These are phyloP conservation scores for Chaetomium olivaceum DNA, from an alignment of 2,329 filamentous ascomycete genomes.

Conservation along the genomic window DNA sequence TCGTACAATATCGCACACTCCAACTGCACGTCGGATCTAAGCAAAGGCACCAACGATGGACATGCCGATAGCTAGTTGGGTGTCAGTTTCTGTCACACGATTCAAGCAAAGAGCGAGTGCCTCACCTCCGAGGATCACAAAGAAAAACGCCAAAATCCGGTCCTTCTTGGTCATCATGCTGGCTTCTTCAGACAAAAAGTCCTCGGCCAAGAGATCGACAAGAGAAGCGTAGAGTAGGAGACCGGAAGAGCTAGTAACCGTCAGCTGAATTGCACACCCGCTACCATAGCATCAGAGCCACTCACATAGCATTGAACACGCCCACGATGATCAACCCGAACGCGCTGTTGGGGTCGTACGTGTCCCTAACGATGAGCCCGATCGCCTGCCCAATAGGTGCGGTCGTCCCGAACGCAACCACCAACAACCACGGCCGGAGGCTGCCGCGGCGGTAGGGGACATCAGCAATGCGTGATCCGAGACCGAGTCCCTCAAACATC, in stretches of 20 bases:
- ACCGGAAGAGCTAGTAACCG: slow-evolving; percentile 53
- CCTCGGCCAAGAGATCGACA: slow-evolving; percentile 64
- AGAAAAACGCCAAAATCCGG: slow-evolving; percentile 55
- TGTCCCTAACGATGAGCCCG: slow-evolving; percentile 56
- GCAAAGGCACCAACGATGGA: slow-evolving; percentile 51
- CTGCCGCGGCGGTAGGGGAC: slow-evolving; percentile 61
- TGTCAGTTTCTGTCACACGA: slow-evolving; percentile 14
- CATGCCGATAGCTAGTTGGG: slow-evolving; percentile 45
- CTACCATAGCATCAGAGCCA: slow-evolving; percentile 7
- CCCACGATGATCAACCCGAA: slow-evolving; percentile 66
- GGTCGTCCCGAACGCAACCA: slow-evolving; percentile 63
- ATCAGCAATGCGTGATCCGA: slow-evolving; percentile 69
- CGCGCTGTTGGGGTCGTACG: slow-evolving; percentile 63
- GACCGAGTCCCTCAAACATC: slow-evolving; percentile 67
- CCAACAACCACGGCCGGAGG: slow-evolving; percentile 60
- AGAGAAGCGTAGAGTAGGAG: slow-evolving; percentile 63
- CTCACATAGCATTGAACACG: slow-evolving; percentile 64
- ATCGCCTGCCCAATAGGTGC: slow-evolving; percentile 66
- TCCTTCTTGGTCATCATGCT: slow-evolving; percentile 52
- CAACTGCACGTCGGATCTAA: slow-evolving; percentile 33
- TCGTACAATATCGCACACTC: not conserved
- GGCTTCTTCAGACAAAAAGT: slow-evolving; percentile 63
- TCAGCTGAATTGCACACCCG: slow-evolving; percentile 1
- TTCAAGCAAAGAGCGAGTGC: too few relatives aligned
- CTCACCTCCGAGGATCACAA: slow-evolving; percentile 53